These are phyloP conservation scores for Gleditsia sinensis DNA, from an alignment of 306 rosid species.

Conservation along the genomic window DNA sequence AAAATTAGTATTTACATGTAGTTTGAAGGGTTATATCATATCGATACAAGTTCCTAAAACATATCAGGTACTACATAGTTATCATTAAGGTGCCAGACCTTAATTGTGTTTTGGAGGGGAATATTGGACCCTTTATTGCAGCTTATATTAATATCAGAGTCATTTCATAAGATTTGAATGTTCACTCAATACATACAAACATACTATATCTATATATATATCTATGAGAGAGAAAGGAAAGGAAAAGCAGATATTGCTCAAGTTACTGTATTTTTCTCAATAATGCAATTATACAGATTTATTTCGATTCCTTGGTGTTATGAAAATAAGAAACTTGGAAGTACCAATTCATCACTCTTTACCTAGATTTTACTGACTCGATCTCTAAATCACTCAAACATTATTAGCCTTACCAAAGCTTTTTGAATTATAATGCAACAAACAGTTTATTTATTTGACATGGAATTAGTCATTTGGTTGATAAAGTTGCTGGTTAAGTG, in stretches of 20 bases:
- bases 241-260: not conserved
- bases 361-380: conserved; percentile 18
- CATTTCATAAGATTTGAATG: conserved; percentile 19
- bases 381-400: not conserved
- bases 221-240: not conserved
- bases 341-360: conserved; percentile 4
- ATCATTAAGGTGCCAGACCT: conserved; percentile 59
- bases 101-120: conserved; percentile 68
- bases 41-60: no score
- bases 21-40: no score
- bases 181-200: no score
- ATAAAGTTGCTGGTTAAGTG: not conserved
- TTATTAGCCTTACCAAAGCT: not conserved
- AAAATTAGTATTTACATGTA: no score
- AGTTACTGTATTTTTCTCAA: not conserved
- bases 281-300: conserved; percentile 11
- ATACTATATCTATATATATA: no score
- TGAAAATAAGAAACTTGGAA: not conserved
- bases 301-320: conserved; percentile 16
- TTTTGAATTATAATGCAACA: not conserved
- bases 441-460: not conserved
- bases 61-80: no score
- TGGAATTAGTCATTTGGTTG: not conserved
- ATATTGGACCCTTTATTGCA: conserved; percentile 69
- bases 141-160: conserved; percentile 63